Evolutionary conservation across 2,329 filamentous ascomycete species (phyloP).

Genomic region (Cytospora leucostoma): DNA sequence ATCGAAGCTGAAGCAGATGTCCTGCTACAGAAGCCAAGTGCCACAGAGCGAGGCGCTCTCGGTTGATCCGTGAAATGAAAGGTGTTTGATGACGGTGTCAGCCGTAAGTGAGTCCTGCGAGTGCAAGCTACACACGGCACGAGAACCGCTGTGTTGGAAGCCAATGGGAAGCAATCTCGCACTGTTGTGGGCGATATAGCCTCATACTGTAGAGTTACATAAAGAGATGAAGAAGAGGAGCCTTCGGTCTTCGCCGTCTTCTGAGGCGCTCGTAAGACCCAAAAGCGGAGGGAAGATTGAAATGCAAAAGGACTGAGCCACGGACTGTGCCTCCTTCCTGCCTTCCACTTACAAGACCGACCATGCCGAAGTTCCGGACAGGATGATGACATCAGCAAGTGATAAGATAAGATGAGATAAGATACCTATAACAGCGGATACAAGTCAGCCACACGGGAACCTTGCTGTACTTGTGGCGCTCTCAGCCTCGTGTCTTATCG

Average conservation of each 20-base stretch:
- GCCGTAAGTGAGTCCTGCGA: not conserved
- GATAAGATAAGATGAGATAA: not conserved
- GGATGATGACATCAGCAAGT: no score
- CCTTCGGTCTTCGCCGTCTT: not conserved
- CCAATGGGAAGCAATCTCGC: conserved; percentile 2
- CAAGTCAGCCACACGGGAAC: not conserved
- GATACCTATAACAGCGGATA: not conserved
- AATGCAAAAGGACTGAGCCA: not conserved
- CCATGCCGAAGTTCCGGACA: no score
- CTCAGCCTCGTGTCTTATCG: conserved; percentile 8
- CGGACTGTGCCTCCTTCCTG: no score
- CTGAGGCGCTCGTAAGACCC: not conserved
- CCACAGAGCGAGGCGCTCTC: not conserved
- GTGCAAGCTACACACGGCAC: not conserved
- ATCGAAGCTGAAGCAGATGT: conserved; percentile 5
- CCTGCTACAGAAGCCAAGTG: not conserved
- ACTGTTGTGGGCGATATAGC: not conserved
- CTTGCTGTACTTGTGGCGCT: not conserved
- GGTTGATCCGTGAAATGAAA: conserved; percentile 6
- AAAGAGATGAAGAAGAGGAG: not conserved
- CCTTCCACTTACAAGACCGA: no score
- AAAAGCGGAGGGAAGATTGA: not conserved
- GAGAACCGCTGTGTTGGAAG: not conserved
- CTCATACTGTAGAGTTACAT: not conserved
- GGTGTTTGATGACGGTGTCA: conserved; percentile 4